Percentiles rank a stretch among this genome's conserved stretches.
phyloP scores from a whole-genome alignment of 129 eudicot species.

The Flaveria sonorensis region DNA sequence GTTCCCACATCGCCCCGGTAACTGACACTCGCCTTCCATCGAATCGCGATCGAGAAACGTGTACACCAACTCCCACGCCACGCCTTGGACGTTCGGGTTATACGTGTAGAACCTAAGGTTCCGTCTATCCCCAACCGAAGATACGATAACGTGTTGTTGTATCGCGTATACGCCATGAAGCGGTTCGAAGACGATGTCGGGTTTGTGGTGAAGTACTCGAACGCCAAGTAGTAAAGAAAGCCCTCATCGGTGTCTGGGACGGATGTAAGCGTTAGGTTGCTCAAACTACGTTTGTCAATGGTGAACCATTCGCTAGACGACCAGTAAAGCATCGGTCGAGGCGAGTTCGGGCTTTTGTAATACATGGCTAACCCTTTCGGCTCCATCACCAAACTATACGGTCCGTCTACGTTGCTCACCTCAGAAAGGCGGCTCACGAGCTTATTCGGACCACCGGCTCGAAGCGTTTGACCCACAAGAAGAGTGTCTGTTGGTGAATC shows the following conservation, averaged over 20 bases:
- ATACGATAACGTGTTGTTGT: conserved; percentile 36
- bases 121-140: conserved; percentile 41
- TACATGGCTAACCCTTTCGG: conserved; percentile 44
- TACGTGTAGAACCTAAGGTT: conserved; percentile 35
- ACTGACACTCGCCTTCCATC: conserved; percentile 37
- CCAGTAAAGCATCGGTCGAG: conserved; percentile 39
- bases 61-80: conserved; percentile 34
- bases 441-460: conserved; percentile 31
- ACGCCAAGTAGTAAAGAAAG: conserved; percentile 16
- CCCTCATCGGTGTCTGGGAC: conserved; percentile 22
- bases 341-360: conserved; percentile 35
- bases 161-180: conserved; percentile 15
- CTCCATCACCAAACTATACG: conserved; percentile 53
- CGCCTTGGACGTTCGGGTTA: conserved; percentile 19
- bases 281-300: conserved; percentile 26
- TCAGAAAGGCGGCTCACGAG: conserved; percentile 53
- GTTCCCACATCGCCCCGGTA: conserved; percentile 41
- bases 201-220: conserved; percentile 22
- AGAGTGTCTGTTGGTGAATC: conserved; percentile 61
- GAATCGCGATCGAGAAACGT: conserved; percentile 35
- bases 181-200: not conserved
- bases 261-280: conserved; percentile 30
- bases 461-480: conserved; percentile 55
- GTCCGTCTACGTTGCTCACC: conserved; percentile 33
- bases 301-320: conserved; percentile 28